Conservation (phyloP, 2,329 filamentous ascomycete species). For the Zalaria sp. region DNA sequence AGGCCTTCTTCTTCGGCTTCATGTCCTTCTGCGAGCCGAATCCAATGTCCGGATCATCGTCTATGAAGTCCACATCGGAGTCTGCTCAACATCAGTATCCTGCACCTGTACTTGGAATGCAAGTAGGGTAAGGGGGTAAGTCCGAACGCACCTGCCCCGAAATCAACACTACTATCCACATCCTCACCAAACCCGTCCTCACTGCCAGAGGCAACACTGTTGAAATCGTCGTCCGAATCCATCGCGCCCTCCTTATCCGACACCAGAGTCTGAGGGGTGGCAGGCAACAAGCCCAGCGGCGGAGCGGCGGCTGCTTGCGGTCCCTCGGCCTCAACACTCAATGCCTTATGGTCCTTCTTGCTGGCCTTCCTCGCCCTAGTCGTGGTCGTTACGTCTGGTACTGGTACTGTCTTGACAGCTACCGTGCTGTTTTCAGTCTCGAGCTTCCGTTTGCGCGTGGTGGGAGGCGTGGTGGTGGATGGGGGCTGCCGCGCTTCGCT, state of each 20-base stretch:
- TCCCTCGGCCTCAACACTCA: slow-evolving; percentile 15
- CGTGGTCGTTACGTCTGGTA: not conserved
- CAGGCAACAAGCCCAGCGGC: slow-evolving; percentile 22
- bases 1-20: slow-evolving; percentile 58
- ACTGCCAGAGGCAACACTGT: slow-evolving; percentile 63
- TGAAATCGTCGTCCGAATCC: slow-evolving; percentile 93
- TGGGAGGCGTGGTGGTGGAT: slow-evolving; percentile 15
- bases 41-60: slow-evolving; percentile 45
- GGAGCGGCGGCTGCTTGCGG: slow-evolving; percentile 10
- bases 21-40: slow-evolving; percentile 55
- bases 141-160: slow-evolving; percentile 25
- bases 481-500: slow-evolving; percentile 9
- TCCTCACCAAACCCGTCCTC: slow-evolving; percentile 51
- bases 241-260: slow-evolving; percentile 40
- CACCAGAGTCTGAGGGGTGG: slow-evolving; percentile 34
- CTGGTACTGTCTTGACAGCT: no score
- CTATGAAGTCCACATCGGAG: slow-evolving; percentile 33
- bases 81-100: slow-evolving; percentile 16
- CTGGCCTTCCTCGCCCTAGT: slow-evolving; percentile 4
- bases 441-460: slow-evolving; percentile 21
- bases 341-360: slow-evolving; percentile 20
- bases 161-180: slow-evolving; percentile 55
- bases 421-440: slow-evolving; percentile 8
- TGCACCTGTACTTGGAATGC: no score
- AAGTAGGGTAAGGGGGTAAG: not conserved